Evolutionary conservation across 2,329 filamentous ascomycete genomes (phyloP).

Genomic region (Neocatenulostroma microsporum): DNA sequence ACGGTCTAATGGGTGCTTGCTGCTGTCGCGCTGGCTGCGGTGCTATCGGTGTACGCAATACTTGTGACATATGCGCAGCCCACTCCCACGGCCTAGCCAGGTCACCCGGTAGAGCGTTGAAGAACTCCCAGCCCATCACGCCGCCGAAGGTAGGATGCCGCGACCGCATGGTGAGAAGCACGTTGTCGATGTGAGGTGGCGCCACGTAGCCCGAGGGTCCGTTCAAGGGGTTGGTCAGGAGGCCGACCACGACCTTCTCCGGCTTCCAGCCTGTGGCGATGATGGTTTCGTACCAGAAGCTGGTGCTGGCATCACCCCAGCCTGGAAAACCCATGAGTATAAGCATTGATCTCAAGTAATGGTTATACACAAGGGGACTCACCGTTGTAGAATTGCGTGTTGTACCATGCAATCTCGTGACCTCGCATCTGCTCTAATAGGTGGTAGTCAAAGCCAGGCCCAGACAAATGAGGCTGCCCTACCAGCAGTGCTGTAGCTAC

Average conservation of each 20-base stretch:
- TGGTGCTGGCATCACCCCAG: conserved; percentile 61
- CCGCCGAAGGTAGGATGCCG: conserved; percentile 67
- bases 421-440: conserved; percentile 62
- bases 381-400: conserved; percentile 89
- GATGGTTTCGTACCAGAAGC: conserved; percentile 46
- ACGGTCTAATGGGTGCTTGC: conserved; percentile 27
- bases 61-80: conserved; percentile 58
- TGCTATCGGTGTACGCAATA: conserved; percentile 30
- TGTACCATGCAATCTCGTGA: conserved; percentile 71
- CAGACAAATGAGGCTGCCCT: conserved; percentile 57
- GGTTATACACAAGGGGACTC: too few relatives aligned
- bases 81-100: conserved; percentile 63
- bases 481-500: conserved; percentile 66
- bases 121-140: conserved; percentile 94
- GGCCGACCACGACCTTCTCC: conserved; percentile 66
- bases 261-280: conserved; percentile 61
- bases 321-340: too few relatives aligned
- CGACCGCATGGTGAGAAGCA: conserved; percentile 50
- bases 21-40: conserved; percentile 20
- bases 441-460: conserved; percentile 62
- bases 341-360: too few relatives aligned
- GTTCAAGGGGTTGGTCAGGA: conserved; percentile 71
- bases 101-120: conserved; percentile 66
- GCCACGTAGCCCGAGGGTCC: conserved; percentile 55
- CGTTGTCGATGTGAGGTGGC: conserved; percentile 48